Evolutionary conservation across 345 rosid species (phyloP).

Genomic region (Eucalyptus curtisii): DNA sequence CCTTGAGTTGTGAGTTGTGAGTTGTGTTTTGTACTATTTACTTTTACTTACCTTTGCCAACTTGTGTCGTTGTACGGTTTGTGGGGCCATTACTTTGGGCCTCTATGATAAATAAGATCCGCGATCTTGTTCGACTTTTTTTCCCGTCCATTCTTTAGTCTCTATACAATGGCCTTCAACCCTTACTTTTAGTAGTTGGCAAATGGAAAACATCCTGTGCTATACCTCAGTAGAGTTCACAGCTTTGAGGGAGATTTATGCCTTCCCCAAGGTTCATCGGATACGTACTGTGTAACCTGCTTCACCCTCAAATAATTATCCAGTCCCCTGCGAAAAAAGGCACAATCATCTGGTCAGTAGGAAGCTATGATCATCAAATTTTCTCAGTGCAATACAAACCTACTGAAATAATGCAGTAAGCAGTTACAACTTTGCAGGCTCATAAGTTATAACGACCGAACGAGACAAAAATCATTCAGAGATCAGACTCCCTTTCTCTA

Average conservation of each 20-base stretch:
- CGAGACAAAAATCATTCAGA: not conserved
- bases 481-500: not conserved
- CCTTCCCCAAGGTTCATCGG: conserved; percentile 93
- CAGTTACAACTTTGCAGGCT: not conserved
- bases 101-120: not conserved
- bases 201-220: not conserved
- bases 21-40: too few species aligned
- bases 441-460: not conserved
- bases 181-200: not conserved
- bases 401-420: not conserved
- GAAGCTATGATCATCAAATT: not conserved
- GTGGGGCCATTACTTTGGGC: too few species aligned
- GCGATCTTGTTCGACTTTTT: not conserved
- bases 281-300: conserved; percentile 75
- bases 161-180: not conserved
- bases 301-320: conserved; percentile 83
- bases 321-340: conserved; percentile 54
- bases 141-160: too few species aligned
- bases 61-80: too few species aligned
- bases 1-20: too few species aligned
- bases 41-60: too few species aligned
- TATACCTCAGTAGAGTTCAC: conserved; percentile 8
- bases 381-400: not conserved
- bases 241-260: conserved; percentile 65
- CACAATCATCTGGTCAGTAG: not conserved